phyloP scores from a whole-genome alignment of 805 yeast species.

The Kodamaea restingae region DNA sequence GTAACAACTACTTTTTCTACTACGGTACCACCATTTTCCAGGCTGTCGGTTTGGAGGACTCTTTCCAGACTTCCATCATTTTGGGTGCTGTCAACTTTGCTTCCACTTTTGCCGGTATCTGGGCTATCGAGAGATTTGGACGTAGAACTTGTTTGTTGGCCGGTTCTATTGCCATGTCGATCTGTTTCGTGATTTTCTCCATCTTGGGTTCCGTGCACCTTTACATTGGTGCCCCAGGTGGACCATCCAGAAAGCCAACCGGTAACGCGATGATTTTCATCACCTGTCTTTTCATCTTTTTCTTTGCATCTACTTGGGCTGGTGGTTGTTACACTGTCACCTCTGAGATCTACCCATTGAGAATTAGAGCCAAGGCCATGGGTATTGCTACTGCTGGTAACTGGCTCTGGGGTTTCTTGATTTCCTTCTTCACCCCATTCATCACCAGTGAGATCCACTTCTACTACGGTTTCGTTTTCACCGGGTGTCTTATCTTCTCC shows the following conservation, averaged over 20 bases:
- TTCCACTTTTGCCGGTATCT: slow-evolving; percentile 51
- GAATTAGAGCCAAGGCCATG: slow-evolving; percentile 29
- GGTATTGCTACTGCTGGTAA: slow-evolving; percentile 28
- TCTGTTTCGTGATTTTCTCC: slow-evolving; percentile 26
- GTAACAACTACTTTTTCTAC: slow-evolving; percentile 63
- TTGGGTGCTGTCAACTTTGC: slow-evolving; percentile 55
- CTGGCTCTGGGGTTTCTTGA: slow-evolving; percentile 32
- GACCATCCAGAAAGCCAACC: slow-evolving; percentile 22
- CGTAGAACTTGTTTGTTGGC: slow-evolving; percentile 47
- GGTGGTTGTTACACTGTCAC: slow-evolving; percentile 27
- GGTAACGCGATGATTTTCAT: slow-evolving; percentile 30
- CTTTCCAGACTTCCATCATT: slow-evolving; percentile 56
- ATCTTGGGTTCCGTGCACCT: slow-evolving; percentile 21
- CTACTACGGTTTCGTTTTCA: slow-evolving; percentile 62
- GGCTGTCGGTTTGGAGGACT: slow-evolving; percentile 53
- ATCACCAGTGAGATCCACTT: slow-evolving; percentile 60
- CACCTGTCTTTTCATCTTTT: slow-evolving; percentile 27
- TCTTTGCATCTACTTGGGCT: slow-evolving; percentile 30
- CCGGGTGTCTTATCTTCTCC: slow-evolving; percentile 59
- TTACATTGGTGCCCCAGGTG: slow-evolving; percentile 14
- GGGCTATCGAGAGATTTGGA: slow-evolving; percentile 51
- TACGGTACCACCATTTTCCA: slow-evolving; percentile 60
- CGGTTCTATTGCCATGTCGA: slow-evolving; percentile 39
- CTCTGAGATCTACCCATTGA: slow-evolving; percentile 27
- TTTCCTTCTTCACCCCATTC: slow-evolving; percentile 61